These are phyloP conservation scores for Lindgomyces ingoldianus DNA, from an alignment of 495 filamentous ascomycete genomes.

Conservation along the genomic window DNA sequence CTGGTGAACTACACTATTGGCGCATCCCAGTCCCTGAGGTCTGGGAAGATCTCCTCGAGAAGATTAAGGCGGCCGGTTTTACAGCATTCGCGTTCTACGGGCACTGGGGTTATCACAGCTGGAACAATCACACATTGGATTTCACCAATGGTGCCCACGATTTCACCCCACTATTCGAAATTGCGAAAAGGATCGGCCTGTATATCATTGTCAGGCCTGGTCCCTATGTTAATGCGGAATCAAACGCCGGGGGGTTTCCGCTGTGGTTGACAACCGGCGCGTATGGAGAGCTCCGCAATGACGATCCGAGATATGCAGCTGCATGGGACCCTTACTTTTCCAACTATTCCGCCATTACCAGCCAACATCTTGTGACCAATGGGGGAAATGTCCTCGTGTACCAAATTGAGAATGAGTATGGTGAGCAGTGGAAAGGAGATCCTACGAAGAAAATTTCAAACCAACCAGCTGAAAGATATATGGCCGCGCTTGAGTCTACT, in stretches of 20 bases:
- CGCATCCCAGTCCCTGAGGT: slow-evolving; percentile 60
- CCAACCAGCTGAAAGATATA: slow-evolving; percentile 53
- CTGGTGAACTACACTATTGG: slow-evolving; percentile 62
- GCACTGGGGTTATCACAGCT: slow-evolving; percentile 59
- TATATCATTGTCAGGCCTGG: slow-evolving; percentile 62
- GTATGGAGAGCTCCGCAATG: slow-evolving; percentile 58
- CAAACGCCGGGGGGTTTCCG: slow-evolving; percentile 53
- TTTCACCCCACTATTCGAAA: slow-evolving; percentile 55
- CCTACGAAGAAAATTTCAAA: slow-evolving; percentile 50
- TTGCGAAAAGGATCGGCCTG: slow-evolving; percentile 58
- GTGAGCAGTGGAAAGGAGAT: slow-evolving; percentile 55
- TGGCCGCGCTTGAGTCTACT: slow-evolving; percentile 56
- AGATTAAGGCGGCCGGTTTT: slow-evolving; percentile 60
- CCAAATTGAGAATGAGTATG: slow-evolving; percentile 66
- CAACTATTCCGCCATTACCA: slow-evolving; percentile 53
- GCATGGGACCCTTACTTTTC: slow-evolving; percentile 58
- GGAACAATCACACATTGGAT: slow-evolving; percentile 51
- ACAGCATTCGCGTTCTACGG: slow-evolving; percentile 59
- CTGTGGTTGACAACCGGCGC: slow-evolving; percentile 64
- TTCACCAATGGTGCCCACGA: slow-evolving; percentile 59
- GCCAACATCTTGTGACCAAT: slow-evolving; percentile 57
- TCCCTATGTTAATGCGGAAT: slow-evolving; percentile 59
- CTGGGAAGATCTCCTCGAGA: slow-evolving; percentile 64
- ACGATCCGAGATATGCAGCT: slow-evolving; percentile 58
- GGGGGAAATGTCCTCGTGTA: slow-evolving; percentile 58